Percentiles rank a stretch among this genome's conserved stretches.
These are phyloP conservation scores for Ascochyta lentis DNA, from an alignment of 2,329 filamentous ascomycete species.

Conservation along the genomic window DNA sequence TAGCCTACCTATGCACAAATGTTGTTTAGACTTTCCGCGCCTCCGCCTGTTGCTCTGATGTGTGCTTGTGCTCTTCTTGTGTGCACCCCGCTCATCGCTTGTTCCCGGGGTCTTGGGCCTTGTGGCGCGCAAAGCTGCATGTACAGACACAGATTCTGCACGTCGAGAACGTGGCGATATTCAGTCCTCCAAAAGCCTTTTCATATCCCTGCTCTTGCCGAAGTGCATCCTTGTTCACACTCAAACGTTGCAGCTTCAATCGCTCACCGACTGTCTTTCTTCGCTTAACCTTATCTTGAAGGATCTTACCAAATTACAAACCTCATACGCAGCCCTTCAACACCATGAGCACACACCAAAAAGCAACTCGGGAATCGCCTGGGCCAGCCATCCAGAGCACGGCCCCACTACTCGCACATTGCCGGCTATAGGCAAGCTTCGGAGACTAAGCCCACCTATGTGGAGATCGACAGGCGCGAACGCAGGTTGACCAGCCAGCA, in stretches of 20 bases:
- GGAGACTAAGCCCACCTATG: conserved; percentile 27
- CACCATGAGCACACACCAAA: conserved; percentile 29
- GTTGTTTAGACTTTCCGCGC: conserved; percentile 9
- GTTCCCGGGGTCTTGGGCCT: conserved; percentile 21
- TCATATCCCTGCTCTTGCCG: background rate
- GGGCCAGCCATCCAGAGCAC: conserved; percentile 27
- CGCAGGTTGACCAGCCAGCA: conserved; percentile 27
- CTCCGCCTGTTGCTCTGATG: conserved; percentile 1
- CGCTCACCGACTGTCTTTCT: background rate
- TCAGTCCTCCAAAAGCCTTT: background rate
- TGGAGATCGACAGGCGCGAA: conserved; percentile 34
- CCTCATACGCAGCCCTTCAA: conserved; percentile 5
- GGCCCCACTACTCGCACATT: conserved; percentile 17
- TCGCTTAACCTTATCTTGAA: background rate
- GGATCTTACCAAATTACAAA: background rate
- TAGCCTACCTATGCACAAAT: conserved; percentile 25
- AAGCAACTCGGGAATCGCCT: conserved; percentile 31
- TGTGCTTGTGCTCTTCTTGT: conserved; percentile 16
- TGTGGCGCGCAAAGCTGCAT: conserved; percentile 11
- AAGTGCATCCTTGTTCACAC: background rate
- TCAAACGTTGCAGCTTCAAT: background rate
- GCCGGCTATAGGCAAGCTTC: conserved; percentile 21
- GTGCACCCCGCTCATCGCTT: conserved; percentile 8
- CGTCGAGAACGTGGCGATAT: conserved; percentile 9
- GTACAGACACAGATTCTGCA: conserved; percentile 20